These are phyloP conservation scores for Proliferodiscus dingleyae DNA, from an alignment of 2,329 filamentous ascomycete species.

Conservation along the genomic window DNA sequence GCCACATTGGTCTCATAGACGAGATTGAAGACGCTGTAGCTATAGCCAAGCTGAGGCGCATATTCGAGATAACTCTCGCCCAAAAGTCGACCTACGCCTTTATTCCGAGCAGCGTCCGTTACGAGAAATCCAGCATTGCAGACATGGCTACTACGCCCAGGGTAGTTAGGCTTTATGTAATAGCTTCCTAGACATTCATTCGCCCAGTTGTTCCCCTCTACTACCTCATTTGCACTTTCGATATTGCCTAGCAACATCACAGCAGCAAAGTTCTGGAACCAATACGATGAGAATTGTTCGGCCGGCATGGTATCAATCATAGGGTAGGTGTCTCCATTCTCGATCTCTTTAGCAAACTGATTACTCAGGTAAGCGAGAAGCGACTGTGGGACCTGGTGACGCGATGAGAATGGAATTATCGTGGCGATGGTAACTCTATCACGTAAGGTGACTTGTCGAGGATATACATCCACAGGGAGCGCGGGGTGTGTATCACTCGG, in stretches of 20 bases:
- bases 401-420: conserved; percentile 61
- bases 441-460: conserved; percentile 59
- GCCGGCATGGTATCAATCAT: conserved; percentile 60
- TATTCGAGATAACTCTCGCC: conserved; percentile 54
- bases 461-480: conserved; percentile 41
- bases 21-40: conserved; percentile 70
- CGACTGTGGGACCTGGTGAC: conserved; percentile 54
- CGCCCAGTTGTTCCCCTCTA: conserved; percentile 54
- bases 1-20: conserved; percentile 72
- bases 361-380: conserved; percentile 60
- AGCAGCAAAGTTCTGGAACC: conserved; percentile 69
- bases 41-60: conserved; percentile 58
- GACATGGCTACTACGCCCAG: conserved; percentile 67
- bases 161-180: conserved; percentile 71
- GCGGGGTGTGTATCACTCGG: conserved; percentile 45
- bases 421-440: conserved; percentile 65
- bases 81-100: conserved; percentile 51
- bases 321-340: conserved; percentile 68
- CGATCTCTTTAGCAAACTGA: conserved; percentile 66
- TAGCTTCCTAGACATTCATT: conserved; percentile 65
- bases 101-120: conserved; percentile 49
- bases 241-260: conserved; percentile 66
- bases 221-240: conserved; percentile 45
- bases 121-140: conserved; percentile 62
- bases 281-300: conserved; percentile 61